These are phyloP conservation scores for Tetrahymena malaccensis DNA, from an alignment of 73 alveolate species.

Conservation along the genomic window DNA sequence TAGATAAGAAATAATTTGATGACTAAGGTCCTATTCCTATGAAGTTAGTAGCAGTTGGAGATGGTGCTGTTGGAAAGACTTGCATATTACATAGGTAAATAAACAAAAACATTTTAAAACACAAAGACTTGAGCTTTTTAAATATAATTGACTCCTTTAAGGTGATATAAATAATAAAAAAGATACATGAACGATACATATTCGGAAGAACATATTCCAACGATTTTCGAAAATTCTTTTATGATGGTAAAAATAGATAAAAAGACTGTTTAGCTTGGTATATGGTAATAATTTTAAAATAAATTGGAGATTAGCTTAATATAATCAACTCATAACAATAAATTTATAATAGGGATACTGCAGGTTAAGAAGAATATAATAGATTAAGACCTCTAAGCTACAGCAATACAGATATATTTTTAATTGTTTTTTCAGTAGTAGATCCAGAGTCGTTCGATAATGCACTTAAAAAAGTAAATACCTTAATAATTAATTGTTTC, in stretches of 20 bases:
- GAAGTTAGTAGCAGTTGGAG: constrained; percentile 36
- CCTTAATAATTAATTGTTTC: too few species aligned
- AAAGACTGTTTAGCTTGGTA: constrained; percentile 46
- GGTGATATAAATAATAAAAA: not conserved
- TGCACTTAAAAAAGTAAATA: constrained; percentile 39
- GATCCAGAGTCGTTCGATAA: constrained; percentile 50
- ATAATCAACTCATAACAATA: not conserved
- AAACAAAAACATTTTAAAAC: not conserved
- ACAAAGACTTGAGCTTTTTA: not conserved
- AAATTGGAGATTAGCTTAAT: not conserved
- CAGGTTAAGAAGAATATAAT: constrained; percentile 65
- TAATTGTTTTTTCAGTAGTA: constrained; percentile 53
- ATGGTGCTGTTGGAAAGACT: constrained; percentile 36
- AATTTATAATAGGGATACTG: constrained; percentile 43
- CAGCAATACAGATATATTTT: constrained; percentile 58
- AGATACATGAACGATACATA: constrained; percentile 46
- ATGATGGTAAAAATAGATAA: constrained; percentile 43
- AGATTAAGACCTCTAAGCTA: constrained; percentile 59
- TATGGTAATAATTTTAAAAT: constrained; percentile 32
- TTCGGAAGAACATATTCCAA: constrained; percentile 59
- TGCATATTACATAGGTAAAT: constrained; percentile 25
- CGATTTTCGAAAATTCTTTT: constrained; percentile 54
- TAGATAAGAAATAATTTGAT: not conserved
- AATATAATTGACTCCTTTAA: not conserved
- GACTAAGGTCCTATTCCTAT: constrained; percentile 12